Base-by-base conservation (phyloP, 257 asterid genomes). In the Orobanche coerulescens region DNA sequence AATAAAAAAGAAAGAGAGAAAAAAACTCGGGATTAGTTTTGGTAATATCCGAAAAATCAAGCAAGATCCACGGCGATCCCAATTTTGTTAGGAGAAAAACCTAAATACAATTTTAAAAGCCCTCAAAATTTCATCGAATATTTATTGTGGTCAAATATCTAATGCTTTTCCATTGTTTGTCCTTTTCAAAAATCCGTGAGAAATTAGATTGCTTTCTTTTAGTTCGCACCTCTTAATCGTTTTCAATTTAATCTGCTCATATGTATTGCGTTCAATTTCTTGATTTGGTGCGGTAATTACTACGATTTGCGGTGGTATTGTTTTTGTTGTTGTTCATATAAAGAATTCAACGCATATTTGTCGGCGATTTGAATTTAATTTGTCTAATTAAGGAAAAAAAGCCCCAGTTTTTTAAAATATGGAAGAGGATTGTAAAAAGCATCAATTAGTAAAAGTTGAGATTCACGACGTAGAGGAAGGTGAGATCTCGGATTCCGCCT, bases 401-500 rank as follows among this genome's bases (percentile, higher is more conserved):
- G 66, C 75, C 73, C 42, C 9, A 56, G 70, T 20, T 43, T 36
- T 26, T 42, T 22, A 68, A 43, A 56, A 54, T 11, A 80, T 82
- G 92, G 86, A 77, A 76, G 79, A 68, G 60, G 87, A 84, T 70
- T 82, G 81, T 73, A 64, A 71, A 55, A 76, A 64, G 58, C 66
- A 55, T 56, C 74, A 15, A 48, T 62, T 65, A 63, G 65, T 72
- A 23, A 62, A 65, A 31, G 54, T 66, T 42, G 71, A 57, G 57
- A 74, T 73, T 70, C 76, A 61, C 18, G 95, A 87, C 42, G 95
- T 79, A 36, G 95, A 88, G 79, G 98, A 92, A 67, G 96, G 96
- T 18, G 95, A 92, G 87, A 86, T 83, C 84, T 88, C 98, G 15
- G 95, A 85, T 81, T 80, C 95, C 33, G 88, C 87, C 44, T 93